Conservation (phyloP, 352 stramenopile genomes). For the Globisporangium megalacanthum region DNA sequence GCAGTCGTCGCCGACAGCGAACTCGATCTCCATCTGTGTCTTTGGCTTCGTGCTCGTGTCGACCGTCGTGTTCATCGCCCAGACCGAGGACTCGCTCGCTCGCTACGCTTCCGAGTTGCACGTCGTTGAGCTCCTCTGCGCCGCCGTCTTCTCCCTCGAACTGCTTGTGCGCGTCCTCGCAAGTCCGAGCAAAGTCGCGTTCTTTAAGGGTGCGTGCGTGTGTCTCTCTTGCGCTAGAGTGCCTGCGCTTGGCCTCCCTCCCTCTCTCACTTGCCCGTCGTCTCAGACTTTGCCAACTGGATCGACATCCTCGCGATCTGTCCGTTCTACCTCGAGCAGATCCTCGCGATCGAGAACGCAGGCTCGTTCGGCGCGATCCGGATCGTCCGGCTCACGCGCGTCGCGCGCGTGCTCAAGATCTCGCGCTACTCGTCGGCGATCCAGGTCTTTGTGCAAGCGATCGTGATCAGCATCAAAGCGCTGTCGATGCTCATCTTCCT, state of each 20-base stretch:
- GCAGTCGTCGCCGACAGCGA: constrained; percentile 49
- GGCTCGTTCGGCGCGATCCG: constrained; percentile 66
- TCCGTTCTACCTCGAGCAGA: constrained; percentile 76
- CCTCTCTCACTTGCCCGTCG: background rate
- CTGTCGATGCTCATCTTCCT: constrained; percentile 87
- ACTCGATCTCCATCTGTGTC: constrained; percentile 55
- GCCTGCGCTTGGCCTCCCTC: no score
- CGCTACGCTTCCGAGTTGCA: constrained; percentile 27
- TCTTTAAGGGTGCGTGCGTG: constrained; percentile 36
- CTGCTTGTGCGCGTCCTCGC: constrained; percentile 42
- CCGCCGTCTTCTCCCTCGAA: constrained; percentile 56
- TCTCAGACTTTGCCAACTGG: constrained; percentile 66
- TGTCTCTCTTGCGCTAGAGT: background rate
- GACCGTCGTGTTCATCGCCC: constrained; percentile 59
- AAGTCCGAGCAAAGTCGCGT: constrained; percentile 38
- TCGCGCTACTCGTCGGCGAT: constrained; percentile 84
- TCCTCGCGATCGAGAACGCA: constrained; percentile 63
- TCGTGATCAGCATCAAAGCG: constrained; percentile 67
- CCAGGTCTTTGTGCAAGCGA: constrained; percentile 74
- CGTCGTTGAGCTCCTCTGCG: constrained; percentile 43
- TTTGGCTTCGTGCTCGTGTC: constrained; percentile 65
- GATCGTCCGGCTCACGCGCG: constrained; percentile 78
- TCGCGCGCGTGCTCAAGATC: constrained; percentile 84
- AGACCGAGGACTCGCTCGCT: constrained; percentile 49
- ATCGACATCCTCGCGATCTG: constrained; percentile 81